Conservation (phyloP, 495 filamentous ascomycete genomes). For the Endocarpon pusillum region DNA sequence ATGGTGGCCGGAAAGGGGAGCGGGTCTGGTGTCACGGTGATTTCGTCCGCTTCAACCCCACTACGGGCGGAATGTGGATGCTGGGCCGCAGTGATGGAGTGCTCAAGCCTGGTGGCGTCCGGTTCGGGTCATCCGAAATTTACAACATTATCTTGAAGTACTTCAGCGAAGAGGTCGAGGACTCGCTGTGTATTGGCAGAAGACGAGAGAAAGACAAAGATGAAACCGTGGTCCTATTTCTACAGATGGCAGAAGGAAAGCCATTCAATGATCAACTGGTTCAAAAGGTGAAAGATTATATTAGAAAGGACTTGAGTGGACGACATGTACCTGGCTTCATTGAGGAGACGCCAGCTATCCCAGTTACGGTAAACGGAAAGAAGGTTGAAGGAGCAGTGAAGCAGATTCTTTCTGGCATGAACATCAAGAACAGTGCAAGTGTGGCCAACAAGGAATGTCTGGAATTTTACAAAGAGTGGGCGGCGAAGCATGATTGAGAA, state of each 20-base stretch:
- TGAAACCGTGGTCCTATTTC: constrained; percentile 73
- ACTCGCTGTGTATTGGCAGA: constrained; percentile 71
- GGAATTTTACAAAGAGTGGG: constrained; percentile 72
- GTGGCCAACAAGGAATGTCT: constrained; percentile 73
- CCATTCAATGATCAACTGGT: constrained; percentile 35
- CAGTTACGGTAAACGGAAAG: constrained; percentile 81
- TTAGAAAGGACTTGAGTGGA: constrained; percentile 61
- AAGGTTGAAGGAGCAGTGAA: constrained; percentile 91
- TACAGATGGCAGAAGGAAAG: constrained; percentile 47
- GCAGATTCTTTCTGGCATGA: constrained; percentile 76
- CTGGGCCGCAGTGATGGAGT: constrained; percentile 81
- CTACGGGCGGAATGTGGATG: constrained; percentile 68
- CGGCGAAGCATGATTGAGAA: constrained; percentile 17
- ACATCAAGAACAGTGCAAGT: constrained; percentile 70
- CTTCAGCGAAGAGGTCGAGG: constrained; percentile 60
- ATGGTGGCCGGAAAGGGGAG: not conserved
- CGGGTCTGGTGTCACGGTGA: constrained; percentile 52
- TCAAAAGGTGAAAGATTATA: constrained; percentile 34
- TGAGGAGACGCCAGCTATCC: constrained; percentile 64
- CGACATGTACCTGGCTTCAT: constrained; percentile 76
- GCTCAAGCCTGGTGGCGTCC: constrained; percentile 70
- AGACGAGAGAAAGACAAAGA: constrained; percentile 55
- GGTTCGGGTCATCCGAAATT: constrained; percentile 82
- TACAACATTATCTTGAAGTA: constrained; percentile 78
- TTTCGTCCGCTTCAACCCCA: constrained; percentile 60